Base-by-base conservation (phyloP, 768 basidiomycete genomes). In the Suillus tomentosus region DNA sequence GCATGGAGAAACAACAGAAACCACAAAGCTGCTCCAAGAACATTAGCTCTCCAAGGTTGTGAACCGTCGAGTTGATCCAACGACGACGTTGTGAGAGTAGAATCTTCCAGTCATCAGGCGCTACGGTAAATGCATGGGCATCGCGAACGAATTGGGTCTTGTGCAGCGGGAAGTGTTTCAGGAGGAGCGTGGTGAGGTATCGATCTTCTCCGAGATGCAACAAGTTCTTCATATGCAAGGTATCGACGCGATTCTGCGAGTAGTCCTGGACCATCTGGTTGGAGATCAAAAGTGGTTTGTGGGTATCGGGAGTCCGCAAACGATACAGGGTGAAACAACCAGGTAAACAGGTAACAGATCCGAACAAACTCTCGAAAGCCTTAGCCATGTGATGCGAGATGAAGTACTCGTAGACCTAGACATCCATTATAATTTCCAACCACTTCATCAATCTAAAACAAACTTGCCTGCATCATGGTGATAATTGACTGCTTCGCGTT, bases 1-100 rank as follows among this genome's bases (percentile, higher is more conserved):
- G 88, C 97, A 99, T 99, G 0, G 95, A 97, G 84, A 99, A 99
- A 81, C 94, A 96, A 74, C 96, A 99, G 86, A 99, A 97, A 67
- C 94, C 94, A 71, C 95, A 96, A 27, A 96, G 86, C 64, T 92
- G 87, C 62, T 96, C 93, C 71, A 98, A 78, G 81, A 95, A 95
- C 62, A 98, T 81, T 50, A 99, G 81, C 72, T 99, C 96, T 59
- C 90, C 93, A 62, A 99, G 79, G 77, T 99, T 99, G 80, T 99
- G 96, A 13, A 99, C 88, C 0, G 96, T 99, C 19, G 96, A 99
- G 81, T 99, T 99, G 79, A 99, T 99, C 96, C 97, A 99, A 70
- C 97, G 92, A 78, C 96, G 92, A 80, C 96, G 90, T 74, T 99
- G 97, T 9, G 95, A 97, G 24, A 99, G 79, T 60, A 99, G 77